Conservation (phyloP, 2,329 filamentous ascomycete genomes). For the Fusarium duplospermum region DNA sequence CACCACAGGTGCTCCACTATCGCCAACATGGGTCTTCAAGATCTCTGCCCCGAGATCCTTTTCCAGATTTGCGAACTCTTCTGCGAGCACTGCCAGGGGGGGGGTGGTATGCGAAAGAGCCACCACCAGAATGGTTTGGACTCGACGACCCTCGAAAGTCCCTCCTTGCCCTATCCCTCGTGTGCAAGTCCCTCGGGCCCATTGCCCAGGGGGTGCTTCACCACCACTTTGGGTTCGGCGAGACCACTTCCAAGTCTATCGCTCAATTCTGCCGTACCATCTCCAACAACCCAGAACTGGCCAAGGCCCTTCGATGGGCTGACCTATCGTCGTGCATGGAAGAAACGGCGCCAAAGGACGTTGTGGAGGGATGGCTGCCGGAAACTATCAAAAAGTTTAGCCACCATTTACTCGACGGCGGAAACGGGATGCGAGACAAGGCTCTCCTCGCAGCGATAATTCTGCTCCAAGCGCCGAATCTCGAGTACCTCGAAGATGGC, state of each 20-base stretch:
- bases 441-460: not conserved
- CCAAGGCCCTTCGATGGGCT: not conserved
- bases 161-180: not conserved
- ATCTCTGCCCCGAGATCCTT: not conserved
- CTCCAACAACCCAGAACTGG: not conserved
- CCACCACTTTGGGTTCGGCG: conserved; percentile 9
- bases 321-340: not conserved
- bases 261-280: not conserved
- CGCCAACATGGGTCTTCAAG: not conserved
- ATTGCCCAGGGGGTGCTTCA: conserved; percentile 11
- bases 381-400: not conserved
- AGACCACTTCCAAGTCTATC: too few species aligned
- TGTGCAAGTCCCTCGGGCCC: not conserved
- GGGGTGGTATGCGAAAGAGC: not conserved
- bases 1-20: not conserved
- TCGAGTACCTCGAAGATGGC: not conserved
- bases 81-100: not conserved
- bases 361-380: not conserved
- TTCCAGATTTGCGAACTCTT: not conserved
- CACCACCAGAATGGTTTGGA: not conserved
- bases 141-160: not conserved
- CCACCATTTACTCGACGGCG: not conserved
- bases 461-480: not conserved
- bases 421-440: too few species aligned
- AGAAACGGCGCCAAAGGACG: not conserved